Evolutionary conservation across 2,329 filamentous ascomycete species (phyloP).

Genomic region (Fonsecaea monophora): DNA sequence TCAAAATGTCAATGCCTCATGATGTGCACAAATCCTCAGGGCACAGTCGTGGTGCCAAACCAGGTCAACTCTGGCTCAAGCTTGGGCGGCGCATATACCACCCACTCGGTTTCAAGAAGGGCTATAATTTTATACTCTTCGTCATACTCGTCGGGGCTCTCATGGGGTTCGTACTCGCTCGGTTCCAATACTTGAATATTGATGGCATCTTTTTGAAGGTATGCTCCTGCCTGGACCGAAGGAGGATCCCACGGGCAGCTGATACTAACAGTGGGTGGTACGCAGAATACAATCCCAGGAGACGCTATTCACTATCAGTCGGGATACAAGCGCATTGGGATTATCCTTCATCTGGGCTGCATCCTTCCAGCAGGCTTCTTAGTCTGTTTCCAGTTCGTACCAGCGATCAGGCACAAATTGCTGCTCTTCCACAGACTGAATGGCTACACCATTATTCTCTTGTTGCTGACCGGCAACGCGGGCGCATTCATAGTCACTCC

Average conservation of each 20-base stretch:
- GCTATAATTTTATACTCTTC: slow-evolving; percentile 64
- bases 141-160: slow-evolving; percentile 56
- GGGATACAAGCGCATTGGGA: slow-evolving; percentile 48
- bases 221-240: neutral
- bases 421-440: slow-evolving; percentile 66
- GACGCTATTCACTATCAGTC: slow-evolving; percentile 54
- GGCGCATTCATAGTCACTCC: slow-evolving; percentile 62
- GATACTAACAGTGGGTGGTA: neutral
- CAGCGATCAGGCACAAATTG: slow-evolving; percentile 54
- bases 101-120: slow-evolving; percentile 61
- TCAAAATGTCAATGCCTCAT: slow-evolving; percentile 3
- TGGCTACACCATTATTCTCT: slow-evolving; percentile 62
- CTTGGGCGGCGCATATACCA: slow-evolving; percentile 19
- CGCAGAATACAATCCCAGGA: slow-evolving; percentile 44
- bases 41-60: slow-evolving; percentile 4
- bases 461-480: slow-evolving; percentile 55
- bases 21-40: slow-evolving; percentile 1
- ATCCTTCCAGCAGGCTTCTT: slow-evolving; percentile 48
- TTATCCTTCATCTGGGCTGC: slow-evolving; percentile 52
- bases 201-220: slow-evolving; percentile 38
- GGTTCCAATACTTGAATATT: slow-evolving; percentile 59
- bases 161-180: slow-evolving; percentile 57
- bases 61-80: slow-evolving; percentile 12
- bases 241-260: neutral
- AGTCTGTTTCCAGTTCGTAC: slow-evolving; percentile 52